These are phyloP conservation scores for Epichloe gansuensis DNA, from an alignment of 2,329 filamentous ascomycete species.

Conservation along the genomic window DNA sequence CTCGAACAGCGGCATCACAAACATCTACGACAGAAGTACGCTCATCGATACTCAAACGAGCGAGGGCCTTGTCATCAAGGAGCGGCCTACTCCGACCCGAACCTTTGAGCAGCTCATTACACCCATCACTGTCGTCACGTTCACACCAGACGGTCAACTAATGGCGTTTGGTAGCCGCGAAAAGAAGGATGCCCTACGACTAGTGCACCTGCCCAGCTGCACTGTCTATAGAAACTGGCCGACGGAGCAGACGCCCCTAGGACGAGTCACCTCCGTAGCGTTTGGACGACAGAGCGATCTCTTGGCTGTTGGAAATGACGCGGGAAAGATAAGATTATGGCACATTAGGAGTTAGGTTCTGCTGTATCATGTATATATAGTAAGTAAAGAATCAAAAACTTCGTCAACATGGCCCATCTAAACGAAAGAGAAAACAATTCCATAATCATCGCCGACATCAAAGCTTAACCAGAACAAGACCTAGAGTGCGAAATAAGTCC, in stretches of 20 bases:
- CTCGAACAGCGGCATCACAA: slow-evolving; percentile 75
- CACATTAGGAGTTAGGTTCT: slow-evolving; percentile 55
- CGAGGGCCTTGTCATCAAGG: slow-evolving; percentile 40
- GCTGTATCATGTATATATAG: no score
- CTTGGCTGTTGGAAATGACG: slow-evolving; percentile 78
- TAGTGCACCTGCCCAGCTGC: slow-evolving; percentile 83
- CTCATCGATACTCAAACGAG: slow-evolving; percentile 34
- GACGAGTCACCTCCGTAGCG: slow-evolving; percentile 64
- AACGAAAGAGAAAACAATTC: no score
- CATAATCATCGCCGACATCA: no score
- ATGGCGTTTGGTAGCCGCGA: slow-evolving; percentile 74
- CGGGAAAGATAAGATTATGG: slow-evolving; percentile 81
- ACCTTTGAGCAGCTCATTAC: slow-evolving; percentile 80
- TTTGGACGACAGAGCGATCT: slow-evolving; percentile 54
- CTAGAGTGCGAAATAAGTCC: no score
- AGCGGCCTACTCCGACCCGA: slow-evolving; percentile 57
- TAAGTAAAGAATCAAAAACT: no score
- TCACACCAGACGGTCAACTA: slow-evolving; percentile 82
- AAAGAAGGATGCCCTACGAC: slow-evolving; percentile 76
- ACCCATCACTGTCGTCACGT: slow-evolving; percentile 63
- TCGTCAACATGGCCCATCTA: no score
- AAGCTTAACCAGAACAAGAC: no score
- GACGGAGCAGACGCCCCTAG: slow-evolving; percentile 76
- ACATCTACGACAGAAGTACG: slow-evolving; percentile 74
- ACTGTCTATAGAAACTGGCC: slow-evolving; percentile 97